Evolutionary conservation across 352 stramenopile species (phyloP).

Genomic region (Globisporangium yorkense): DNA sequence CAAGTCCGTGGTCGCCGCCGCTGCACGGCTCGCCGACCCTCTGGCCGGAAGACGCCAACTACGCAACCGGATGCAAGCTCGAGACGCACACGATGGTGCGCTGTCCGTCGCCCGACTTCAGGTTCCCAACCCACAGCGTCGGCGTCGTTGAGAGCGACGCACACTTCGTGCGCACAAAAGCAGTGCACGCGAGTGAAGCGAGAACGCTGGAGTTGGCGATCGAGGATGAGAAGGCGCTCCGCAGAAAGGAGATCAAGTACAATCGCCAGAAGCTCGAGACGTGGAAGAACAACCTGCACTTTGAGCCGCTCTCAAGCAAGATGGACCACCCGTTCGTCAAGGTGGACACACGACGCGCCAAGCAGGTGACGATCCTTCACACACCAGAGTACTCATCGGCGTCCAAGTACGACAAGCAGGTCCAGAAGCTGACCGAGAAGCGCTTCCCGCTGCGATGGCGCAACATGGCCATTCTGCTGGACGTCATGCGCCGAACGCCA

Average conservation of each 20-base stretch:
- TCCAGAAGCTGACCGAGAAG: conserved; percentile 23
- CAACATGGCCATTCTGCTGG: conserved; percentile 34
- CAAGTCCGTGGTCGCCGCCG: conserved; percentile 26
- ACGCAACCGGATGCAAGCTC: conserved; percentile 27
- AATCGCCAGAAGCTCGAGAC: conserved; percentile 29
- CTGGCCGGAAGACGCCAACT: conserved; percentile 45
- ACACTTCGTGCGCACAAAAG: conserved; percentile 20
- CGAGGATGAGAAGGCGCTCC: conserved; percentile 26
- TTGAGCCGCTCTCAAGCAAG: conserved; percentile 36
- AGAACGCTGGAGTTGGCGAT: conserved; percentile 23
- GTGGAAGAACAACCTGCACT: conserved; percentile 39
- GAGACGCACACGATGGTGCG: conserved; percentile 26
- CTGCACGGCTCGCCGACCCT: conserved; percentile 41
- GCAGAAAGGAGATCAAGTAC: conserved; percentile 22
- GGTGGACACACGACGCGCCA: conserved; percentile 25
- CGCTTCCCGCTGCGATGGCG: conserved; percentile 43
- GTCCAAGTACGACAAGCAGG: conserved; percentile 28
- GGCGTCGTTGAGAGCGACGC: conserved; percentile 14
- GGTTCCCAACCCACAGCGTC: conserved; percentile 24
- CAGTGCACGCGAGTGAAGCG: conserved; percentile 20
- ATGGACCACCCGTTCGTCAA: conserved; percentile 39
- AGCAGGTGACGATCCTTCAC: conserved; percentile 44
- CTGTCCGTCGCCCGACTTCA: conserved; percentile 38
- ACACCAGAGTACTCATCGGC: conserved; percentile 36
- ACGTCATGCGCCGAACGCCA: conserved; percentile 50